phyloP scores from a whole-genome alignment of 495 filamentous ascomycete species.

The Hyphodiscus hymeniophilus region DNA sequence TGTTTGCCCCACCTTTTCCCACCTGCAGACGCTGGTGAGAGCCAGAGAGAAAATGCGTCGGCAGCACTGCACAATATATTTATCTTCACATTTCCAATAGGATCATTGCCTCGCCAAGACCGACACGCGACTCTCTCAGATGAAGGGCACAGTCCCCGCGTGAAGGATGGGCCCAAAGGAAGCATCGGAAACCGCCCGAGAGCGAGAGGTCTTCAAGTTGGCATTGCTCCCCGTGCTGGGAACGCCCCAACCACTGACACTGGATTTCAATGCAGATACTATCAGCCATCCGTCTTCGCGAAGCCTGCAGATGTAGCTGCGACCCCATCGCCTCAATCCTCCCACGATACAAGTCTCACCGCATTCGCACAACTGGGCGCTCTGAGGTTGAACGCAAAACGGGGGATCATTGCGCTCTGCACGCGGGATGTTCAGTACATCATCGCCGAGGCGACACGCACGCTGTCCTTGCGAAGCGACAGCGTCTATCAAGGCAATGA shows the following conservation, averaged over 20 bases:
- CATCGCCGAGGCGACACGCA: constrained; percentile 4
- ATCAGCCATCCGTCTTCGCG: not conserved
- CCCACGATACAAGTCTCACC: constrained; percentile 46
- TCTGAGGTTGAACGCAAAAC: constrained; percentile 42
- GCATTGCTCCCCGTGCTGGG: not conserved
- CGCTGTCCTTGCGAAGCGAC: not conserved
- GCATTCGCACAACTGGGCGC: constrained; percentile 53
- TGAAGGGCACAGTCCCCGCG: too few relatives aligned
- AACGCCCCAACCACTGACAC: not conserved
- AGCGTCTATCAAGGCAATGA: not conserved
- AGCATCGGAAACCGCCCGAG: not conserved
- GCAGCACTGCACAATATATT: too few relatives aligned
- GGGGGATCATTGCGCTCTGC: constrained; percentile 42
- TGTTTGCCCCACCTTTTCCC: too few relatives aligned
- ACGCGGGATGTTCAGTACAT: constrained; percentile 6
- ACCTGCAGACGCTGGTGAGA: too few relatives aligned
- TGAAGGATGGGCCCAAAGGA: too few relatives aligned
- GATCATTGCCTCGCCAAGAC: too few relatives aligned
- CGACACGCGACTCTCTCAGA: too few relatives aligned
- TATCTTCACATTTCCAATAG: too few relatives aligned
- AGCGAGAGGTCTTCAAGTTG: not conserved
- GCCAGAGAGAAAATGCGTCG: too few relatives aligned
- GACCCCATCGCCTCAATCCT: not conserved
- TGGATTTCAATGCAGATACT: not conserved
- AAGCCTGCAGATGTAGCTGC: not conserved